A percentile compares a stretch with the other conserved stretches of the same genome.
Evolutionary conservation across 2,329 filamentous ascomycete species (phyloP).

Genomic region (Capronia epimyces): DNA sequence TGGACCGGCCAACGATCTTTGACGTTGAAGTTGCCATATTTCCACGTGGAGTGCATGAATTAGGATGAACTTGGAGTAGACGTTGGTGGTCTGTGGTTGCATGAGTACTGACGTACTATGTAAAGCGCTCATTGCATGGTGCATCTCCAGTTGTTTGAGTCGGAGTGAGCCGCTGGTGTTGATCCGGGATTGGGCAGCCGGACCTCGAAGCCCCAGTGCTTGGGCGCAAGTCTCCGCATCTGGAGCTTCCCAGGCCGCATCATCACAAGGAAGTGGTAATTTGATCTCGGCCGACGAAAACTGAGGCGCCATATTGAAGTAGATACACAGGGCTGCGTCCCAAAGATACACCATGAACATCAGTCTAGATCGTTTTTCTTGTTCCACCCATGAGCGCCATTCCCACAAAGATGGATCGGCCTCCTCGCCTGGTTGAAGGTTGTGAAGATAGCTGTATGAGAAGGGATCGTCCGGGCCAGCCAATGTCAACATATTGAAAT

Average conservation of each 20-base stretch:
- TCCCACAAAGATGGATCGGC: conserved; percentile 53
- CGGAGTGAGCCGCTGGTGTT: conserved; percentile 61
- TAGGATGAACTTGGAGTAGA: conserved; percentile 68
- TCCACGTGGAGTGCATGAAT: conserved; percentile 64
- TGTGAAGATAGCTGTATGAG: conserved; percentile 57
- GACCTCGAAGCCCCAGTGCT: conserved; percentile 59
- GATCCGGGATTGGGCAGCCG: conserved; percentile 46
- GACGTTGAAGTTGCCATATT: conserved; percentile 51
- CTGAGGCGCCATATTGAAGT: conserved; percentile 62
- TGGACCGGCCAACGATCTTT: conserved; percentile 33
- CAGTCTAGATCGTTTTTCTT: conserved; percentile 62
- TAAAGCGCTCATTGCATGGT: conserved; percentile 56
- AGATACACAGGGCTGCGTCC: conserved; percentile 62
- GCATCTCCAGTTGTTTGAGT: conserved; percentile 60
- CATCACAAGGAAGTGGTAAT: conserved; percentile 65
- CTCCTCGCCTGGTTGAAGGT: conserved; percentile 45
- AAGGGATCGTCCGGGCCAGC: conserved; percentile 44
- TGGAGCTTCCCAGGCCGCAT: conserved; percentile 66
- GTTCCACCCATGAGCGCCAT: conserved; percentile 64
- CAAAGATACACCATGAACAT: conserved; percentile 61
- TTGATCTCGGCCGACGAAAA: conserved; percentile 61
- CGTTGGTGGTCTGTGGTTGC: conserved; percentile 61
- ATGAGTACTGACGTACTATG: conserved; percentile 56
- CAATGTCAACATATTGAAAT: conserved; percentile 52
- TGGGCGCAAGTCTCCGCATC: conserved; percentile 56